Base-by-base conservation (phyloP, 257 asterid genomes). In the Forsythia suspensa region DNA sequence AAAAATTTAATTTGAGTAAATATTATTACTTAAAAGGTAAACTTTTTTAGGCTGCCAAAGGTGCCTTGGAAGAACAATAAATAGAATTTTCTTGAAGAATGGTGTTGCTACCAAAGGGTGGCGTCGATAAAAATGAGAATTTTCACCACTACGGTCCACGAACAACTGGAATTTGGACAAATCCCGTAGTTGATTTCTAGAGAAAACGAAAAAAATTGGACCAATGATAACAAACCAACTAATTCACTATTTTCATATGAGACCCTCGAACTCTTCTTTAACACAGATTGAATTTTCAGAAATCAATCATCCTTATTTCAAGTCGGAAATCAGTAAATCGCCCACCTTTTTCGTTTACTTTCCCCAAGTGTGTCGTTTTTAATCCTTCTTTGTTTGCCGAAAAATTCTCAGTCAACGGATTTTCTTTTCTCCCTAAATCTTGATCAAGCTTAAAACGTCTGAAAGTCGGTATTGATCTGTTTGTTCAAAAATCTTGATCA, bases 321-420 rank as follows among this genome's bases (percentile, higher is more conserved):
- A 57, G 20, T 59, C 21, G 36, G 46, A 42, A 42, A 37, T 46
- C 66, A 41, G 36, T 10, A 42, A 42, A 37, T 46, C 66, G 34
- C 66, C 75, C 77, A 82, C 76, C 72, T 72, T 16, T 70, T 61
- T 79, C 76, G 13, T 61, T 77, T 79, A 48, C 69, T 71, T 59
- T 70, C 67, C 73, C 73, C 57, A 63, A 29, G 67, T 42, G 7
- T 38, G 69, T 72, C 72, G 9, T 24, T 15, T 43, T 15, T 77
- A 15, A 34, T 21, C 10, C 34, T 59, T 21, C 3, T 46, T 34
- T 39, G 61, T 6, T 80, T 10, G 12, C n/a, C 55, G 59, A 48
- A 38, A 61, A 77, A 51, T n/a, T 24, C 74, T 24, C 42, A 43
- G 66, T 72, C 80, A n/a, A 68, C 46, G 13, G 76, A 75, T 52